Evolutionary conservation across 176 grass and related monocot genomes (phyloP), one percentile per base, ranked within the genome.

Genomic region (Phoenix roebelenii): DNA sequence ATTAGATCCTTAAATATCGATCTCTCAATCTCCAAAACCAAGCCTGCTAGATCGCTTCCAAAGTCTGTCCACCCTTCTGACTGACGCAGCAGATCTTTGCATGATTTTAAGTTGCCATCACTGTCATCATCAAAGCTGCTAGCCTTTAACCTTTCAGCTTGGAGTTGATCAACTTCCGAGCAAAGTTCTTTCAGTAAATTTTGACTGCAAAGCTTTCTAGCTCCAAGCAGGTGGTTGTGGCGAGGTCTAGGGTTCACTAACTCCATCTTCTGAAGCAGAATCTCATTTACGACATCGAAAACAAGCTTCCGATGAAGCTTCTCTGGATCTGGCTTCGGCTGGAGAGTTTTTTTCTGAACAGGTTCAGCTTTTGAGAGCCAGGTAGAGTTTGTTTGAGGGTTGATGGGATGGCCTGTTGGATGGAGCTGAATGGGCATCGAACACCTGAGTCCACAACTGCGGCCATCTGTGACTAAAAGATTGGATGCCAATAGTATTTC

Each of bases 401-500:
- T 99, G 76, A 99, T 88, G 1, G 62, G 68, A 61, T 69, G 61
- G 50, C 74, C 65, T 25, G 79, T 72, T 55, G 76, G n/a, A 52
- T 54, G 71, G 50, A 65, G 59, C 53, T 83, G 82, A 51, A 66
- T 69, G 58, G 62, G 67, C 26, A 71, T 23, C 3, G 24, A 10
- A 17, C n/a, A 23, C 3, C n/a, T 51, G 14, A 28, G 12, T 54
- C 77, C 15, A 20, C 79, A 75, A 28, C 4, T 76, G 25, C 70
- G 63, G 20, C 20, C 20, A 52, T 89, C 73, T 64, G 86, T 83
- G 57, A 77, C 66, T 66, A 89, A 61, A 76, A 93, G 71, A 7
- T 88, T 88, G 54, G 88, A 81, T 32, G 82, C 85, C 17, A 64
- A 26, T n/a, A 99, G 79, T 80, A 99, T 99, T 74, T 99, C 85